Evolutionary conservation across 371 early-diverging fungal species (phyloP).

Genomic region (Choanephora cucurbitarum): DNA sequence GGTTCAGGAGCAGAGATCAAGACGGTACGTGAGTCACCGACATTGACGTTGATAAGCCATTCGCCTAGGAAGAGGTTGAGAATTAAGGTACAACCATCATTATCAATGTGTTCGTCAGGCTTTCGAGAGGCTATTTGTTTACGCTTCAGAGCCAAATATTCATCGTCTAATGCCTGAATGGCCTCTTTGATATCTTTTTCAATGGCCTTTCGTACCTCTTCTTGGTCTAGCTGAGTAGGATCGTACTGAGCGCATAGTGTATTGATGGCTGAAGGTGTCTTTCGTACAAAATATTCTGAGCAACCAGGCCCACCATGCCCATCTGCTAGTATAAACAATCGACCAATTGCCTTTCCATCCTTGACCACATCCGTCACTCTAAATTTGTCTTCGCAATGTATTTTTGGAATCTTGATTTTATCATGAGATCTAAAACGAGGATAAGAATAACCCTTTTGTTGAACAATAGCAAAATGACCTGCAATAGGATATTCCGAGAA

Average conservation of each 20-base stretch:
- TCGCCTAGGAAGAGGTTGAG: conserved; percentile 71
- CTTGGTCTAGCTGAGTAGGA: conserved; percentile 35
- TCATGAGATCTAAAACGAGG: conserved; percentile 62
- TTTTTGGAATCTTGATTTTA: conserved; percentile 58
- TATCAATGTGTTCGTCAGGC: conserved; percentile 42
- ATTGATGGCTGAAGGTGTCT: conserved; percentile 55
- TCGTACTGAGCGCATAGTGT: conserved; percentile 51
- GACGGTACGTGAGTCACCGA: conserved; percentile 84
- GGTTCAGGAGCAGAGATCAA: conserved; percentile 52
- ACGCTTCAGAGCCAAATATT: conserved; percentile 58
- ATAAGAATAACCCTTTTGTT: conserved; percentile 67
- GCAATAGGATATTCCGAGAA: conserved; percentile 48
- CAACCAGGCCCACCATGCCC: conserved; percentile 71
- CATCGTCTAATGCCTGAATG: conserved; percentile 55
- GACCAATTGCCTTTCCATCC: conserved; percentile 37
- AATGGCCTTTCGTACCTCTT: conserved; percentile 42
- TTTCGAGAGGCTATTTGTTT: conserved; percentile 18
- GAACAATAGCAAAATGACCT: conserved; percentile 59
- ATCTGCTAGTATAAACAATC: conserved; percentile 64
- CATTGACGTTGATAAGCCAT: conserved; percentile 80
- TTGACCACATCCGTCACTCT: conserved; percentile 54
- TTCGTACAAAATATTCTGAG: conserved; percentile 61
- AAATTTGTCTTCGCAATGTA: conserved; percentile 65
- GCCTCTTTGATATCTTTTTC: conserved; percentile 54
- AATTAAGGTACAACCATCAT: conserved; percentile 84